Evolutionary conservation across 345 rosid genomes (phyloP).

Genomic region (Angophora floribunda): DNA sequence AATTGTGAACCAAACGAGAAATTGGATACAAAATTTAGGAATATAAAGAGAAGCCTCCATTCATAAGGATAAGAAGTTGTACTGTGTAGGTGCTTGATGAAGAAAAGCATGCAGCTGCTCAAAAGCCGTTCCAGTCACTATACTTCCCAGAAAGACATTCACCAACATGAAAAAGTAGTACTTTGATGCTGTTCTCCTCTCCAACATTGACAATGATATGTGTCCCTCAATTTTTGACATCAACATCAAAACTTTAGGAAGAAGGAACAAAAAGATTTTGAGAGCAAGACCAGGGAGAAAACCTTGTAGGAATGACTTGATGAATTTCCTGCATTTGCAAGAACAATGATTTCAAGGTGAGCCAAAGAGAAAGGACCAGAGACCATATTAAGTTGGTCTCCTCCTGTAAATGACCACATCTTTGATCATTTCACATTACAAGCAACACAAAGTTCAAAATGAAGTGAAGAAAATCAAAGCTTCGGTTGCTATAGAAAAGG

Average conservation of each 20-base stretch:
- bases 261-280: slow-evolving; percentile 69
- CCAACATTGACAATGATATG: slow-evolving; percentile 68
- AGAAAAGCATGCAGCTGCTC: slow-evolving; percentile 83
- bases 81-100: slow-evolving; percentile 91
- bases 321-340: slow-evolving; percentile 46
- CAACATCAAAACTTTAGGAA: slow-evolving; percentile 63
- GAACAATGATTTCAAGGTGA: not conserved
- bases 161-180: slow-evolving; percentile 95
- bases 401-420: not conserved
- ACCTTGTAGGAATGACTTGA: slow-evolving; percentile 97
- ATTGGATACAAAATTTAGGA: not conserved
- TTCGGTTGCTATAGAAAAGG: not conserved
- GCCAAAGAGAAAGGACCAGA: not conserved
- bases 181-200: slow-evolving; percentile 79
- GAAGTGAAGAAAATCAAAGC: not conserved
- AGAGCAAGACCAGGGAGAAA: slow-evolving; percentile 95
- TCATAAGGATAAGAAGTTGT: slow-evolving; percentile 7
- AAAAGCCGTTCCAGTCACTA: slow-evolving; percentile 85
- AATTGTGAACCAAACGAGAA: not conserved
- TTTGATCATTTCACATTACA: not conserved
- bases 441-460: not conserved
- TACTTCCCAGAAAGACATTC: slow-evolving; percentile 95
- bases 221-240: slow-evolving; percentile 98
- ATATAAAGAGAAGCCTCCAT: not conserved
- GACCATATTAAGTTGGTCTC: not conserved